Evolutionary conservation across 208 protist genomes (phyloP), one percentile per base, ranked within the genome.

Genomic region (Porcisia deanei): DNA sequence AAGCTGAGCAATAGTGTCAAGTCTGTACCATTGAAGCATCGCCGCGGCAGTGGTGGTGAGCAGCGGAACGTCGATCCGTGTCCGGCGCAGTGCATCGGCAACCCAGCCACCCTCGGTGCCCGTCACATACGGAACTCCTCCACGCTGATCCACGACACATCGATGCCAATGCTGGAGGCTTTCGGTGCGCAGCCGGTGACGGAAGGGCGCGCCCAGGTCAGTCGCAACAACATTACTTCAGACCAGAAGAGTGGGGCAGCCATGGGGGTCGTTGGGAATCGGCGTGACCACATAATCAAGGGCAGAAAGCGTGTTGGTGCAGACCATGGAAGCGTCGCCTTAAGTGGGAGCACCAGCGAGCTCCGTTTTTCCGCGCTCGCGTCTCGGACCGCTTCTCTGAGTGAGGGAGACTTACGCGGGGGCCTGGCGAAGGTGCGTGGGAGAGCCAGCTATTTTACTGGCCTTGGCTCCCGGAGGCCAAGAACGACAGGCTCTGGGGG

Each of bases 1-100:
- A 73, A 78, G 53, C 78, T 73, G 39, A 78, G 74, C 61, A 71
- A 47, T 45, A 65, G 37, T 8, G 58, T 25, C 30, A 12, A 25
- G 22, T 16, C 58, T n/a, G 57, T n/a, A 9, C 58, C 12, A 25
- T 34, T 30, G 37, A 30, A 16, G 41, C 54, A 53, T 12, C 25
- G 41, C 69, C 49, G 14, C 39, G 25, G 47, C 20, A 16, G 25
- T 41, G 1, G 4, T 39, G 10, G 10, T 14, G 47, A 37, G 66
- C 49, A 37, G 47, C 25, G 25, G 66, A 58, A 41, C 47, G 39
- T 18, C 8, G 12, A 6, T 12, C 16, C 47, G 2, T 67, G 12
- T 14, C 14, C 30, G 47, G 30, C 30, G 14, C 66, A 37, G 18
- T 30, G 0, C 41, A 12, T n/a, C 30, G 8, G n/a, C 4, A 39